phyloP scores from a whole-genome alignment of 129 eudicot genomes.

The Tagetes erecta region DNA sequence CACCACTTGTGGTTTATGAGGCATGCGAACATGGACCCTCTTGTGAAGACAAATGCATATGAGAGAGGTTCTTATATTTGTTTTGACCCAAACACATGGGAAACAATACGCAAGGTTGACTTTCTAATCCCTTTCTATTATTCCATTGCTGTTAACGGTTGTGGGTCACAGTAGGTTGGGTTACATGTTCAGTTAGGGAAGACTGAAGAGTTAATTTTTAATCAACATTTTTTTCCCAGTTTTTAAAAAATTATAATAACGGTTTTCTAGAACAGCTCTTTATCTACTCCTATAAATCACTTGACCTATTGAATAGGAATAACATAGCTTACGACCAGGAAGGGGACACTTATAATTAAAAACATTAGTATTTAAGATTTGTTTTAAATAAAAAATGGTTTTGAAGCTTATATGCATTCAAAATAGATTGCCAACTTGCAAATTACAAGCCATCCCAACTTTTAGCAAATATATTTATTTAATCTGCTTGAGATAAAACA shows the following conservation, averaged over 20 bases:
- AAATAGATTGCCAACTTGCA: neutral
- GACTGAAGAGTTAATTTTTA: neutral
- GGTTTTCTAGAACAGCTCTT: too few species aligned
- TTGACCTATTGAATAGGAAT: too few species aligned
- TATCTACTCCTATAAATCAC: too few species aligned
- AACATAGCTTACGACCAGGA: too few species aligned
- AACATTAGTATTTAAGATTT: neutral
- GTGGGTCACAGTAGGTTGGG: neutral
- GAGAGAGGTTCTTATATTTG: constrained; percentile 83
- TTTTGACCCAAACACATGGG: constrained; percentile 94
- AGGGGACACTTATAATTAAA: neutral
- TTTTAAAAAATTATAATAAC: too few species aligned
- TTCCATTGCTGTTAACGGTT: neutral
- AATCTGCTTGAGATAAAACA: neutral
- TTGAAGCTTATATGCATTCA: neutral
- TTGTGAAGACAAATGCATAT: constrained; percentile 61
- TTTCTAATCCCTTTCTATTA: neutral
- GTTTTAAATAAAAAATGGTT: neutral
- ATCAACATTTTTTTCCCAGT: too few species aligned
- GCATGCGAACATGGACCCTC: constrained; percentile 65
- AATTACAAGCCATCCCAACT: neutral
- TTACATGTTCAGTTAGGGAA: neutral
- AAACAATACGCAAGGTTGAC: constrained; percentile 73
- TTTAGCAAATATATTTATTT: neutral
- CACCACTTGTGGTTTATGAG: constrained; percentile 65